Conservation (phyloP, 73 alveolate species). For the Paramecium biaurelia region DNA sequence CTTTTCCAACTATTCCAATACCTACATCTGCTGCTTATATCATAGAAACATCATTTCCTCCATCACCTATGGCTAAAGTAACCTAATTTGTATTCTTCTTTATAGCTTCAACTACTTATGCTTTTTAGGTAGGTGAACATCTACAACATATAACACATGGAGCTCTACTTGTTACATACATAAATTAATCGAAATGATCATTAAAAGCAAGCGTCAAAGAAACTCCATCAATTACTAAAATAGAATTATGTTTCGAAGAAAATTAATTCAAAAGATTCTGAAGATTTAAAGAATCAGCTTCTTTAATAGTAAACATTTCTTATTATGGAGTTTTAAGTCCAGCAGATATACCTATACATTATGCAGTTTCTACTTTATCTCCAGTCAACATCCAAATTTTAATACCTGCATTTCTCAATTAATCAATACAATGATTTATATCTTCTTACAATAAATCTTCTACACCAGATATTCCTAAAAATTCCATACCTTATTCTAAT, state of each 20-base stretch:
- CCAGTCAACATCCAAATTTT: constrained; percentile 96
- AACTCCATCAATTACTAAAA: constrained; percentile 69
- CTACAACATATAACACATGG: constrained; percentile 95
- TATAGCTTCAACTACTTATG: constrained; percentile 83
- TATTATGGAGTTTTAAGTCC: constrained; percentile 61
- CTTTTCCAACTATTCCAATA: constrained; percentile 95
- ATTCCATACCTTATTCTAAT: constrained; percentile 88
- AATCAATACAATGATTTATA: constrained; percentile 81
- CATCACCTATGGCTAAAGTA: constrained; percentile 97
- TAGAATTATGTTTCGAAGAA: constrained; percentile 42
- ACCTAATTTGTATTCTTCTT: constrained; percentile 82
- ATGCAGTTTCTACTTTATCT: constrained; percentile 87
- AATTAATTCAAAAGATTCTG: constrained; percentile 1
- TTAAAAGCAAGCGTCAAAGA: constrained; percentile 46
- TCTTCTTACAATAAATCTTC: constrained; percentile 93
- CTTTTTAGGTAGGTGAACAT: constrained; percentile 97
- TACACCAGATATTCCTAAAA: constrained; percentile 92
- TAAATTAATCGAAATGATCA: constrained; percentile 44
- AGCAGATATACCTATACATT: constrained; percentile 51
- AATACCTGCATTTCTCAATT: constrained; percentile 89
- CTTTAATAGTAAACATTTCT: constrained; percentile 61
- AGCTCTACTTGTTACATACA: constrained; percentile 60
- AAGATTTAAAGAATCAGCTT: constrained; percentile 22
- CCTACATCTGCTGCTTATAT: constrained; percentile 97
- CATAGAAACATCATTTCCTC: constrained; percentile 99